These are phyloP conservation scores for Vanrija sp. DNA, from an alignment of 1,284 basidiomycete species.

Conservation along the genomic window DNA sequence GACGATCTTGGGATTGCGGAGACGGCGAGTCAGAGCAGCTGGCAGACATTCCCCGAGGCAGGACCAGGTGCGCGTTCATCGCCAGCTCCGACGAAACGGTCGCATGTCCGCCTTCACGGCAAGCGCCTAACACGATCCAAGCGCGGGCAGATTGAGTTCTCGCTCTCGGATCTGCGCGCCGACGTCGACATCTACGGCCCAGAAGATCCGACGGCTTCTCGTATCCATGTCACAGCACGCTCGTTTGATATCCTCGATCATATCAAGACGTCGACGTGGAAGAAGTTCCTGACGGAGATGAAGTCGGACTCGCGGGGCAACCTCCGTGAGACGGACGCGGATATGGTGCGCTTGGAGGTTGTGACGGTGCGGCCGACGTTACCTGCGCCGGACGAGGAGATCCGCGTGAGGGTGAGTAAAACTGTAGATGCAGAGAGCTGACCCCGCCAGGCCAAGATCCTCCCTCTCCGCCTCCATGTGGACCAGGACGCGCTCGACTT, in stretches of 20 bases:
- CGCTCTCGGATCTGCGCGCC: constrained; percentile 61
- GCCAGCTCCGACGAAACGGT: constrained; percentile 37
- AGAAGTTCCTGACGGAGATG: constrained; percentile 86
- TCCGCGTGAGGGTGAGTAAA: constrained; percentile 67
- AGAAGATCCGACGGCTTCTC: constrained; percentile 59
- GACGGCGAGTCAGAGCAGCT: constrained; percentile 69
- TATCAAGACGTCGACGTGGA: constrained; percentile 98
- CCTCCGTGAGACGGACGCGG: constrained; percentile 78
- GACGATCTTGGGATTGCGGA: constrained; percentile 59
- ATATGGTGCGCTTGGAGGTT: constrained; percentile 88
- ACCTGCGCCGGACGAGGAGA: constrained; percentile 62
- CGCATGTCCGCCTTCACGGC: constrained; percentile 27
- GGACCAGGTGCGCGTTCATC: constrained; percentile 35
- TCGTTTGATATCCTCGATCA: constrained; percentile 91
- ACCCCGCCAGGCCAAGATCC: constrained; percentile 69
- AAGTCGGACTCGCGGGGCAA: constrained; percentile 77
- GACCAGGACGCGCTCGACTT: constrained; percentile 99
- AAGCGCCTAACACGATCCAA: constrained; percentile 65
- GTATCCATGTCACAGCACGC: constrained; percentile 62
- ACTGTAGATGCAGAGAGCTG: not conserved
- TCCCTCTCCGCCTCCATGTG: constrained; percentile 86
- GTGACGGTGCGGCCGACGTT: constrained; percentile 66
- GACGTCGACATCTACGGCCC: constrained; percentile 65
- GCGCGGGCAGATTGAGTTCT: constrained; percentile 78
- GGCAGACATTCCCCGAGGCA: constrained; percentile 64